phyloP scores from a whole-genome alignment of 164 flowering plant genomes.

The Vitis cinerea region DNA sequence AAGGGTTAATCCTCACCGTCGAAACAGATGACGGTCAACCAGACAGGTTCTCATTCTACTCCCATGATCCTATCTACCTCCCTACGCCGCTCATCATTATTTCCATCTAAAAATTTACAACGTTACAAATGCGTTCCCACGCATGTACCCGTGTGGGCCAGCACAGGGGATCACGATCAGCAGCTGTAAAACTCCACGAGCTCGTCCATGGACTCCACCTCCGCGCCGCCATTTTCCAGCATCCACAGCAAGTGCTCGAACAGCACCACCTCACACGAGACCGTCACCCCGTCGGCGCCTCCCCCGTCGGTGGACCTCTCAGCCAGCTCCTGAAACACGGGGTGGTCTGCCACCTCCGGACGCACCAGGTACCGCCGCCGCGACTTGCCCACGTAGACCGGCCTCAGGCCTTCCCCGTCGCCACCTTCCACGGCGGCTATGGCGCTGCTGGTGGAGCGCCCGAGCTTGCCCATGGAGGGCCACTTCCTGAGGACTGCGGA shows the following conservation, averaged over 20 bases:
- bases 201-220: constrained; percentile 65
- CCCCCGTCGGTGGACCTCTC: constrained; percentile 36
- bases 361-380: constrained; percentile 61
- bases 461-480: constrained; percentile 26
- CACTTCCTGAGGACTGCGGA: constrained; percentile 28
- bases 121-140: no score
- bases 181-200: constrained; percentile 72
- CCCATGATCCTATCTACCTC: no score
- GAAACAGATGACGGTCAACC: background rate
- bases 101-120: no score
- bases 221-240: constrained; percentile 73
- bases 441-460: background rate
- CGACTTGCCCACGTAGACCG: constrained; percentile 66
- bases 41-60: background rate
- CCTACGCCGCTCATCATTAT: no score
- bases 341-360: constrained; percentile 61
- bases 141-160: background rate
- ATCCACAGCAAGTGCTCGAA: constrained; percentile 96
- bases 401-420: background rate
- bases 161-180: constrained; percentile 4
- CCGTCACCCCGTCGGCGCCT: constrained; percentile 28
- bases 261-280: constrained; percentile 86
- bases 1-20: constrained; percentile 26
- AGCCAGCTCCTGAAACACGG: constrained; percentile 65
- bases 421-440: background rate